Evolutionary conservation across 768 basidiomycete genomes (phyloP), one percentile per base, ranked within the genome.

Genomic region (Boletus rubescentipes): DNA sequence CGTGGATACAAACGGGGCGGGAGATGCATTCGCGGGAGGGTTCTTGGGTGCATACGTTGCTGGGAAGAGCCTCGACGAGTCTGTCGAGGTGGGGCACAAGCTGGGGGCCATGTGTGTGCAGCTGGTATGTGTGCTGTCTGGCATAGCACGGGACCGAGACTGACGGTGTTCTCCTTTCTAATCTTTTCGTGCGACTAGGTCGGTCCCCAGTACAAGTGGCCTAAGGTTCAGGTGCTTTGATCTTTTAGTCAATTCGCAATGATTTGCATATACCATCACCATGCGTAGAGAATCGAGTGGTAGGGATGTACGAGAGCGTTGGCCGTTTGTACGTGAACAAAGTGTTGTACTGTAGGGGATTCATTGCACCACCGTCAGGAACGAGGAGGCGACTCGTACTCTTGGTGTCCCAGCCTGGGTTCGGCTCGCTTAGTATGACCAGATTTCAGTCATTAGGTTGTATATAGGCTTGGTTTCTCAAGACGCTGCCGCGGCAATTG

Each of bases 1-100:
- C 61, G 87, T 97, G 54, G 97, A 99, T 71, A 98, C 97, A 42
- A 99, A 99, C 72, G 97, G 92, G 47, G 97, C 97, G 21, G 97
- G 97, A 39, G 96, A 99, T 70, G 93, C 92, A 38, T 98, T 99
- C 64, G 93, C 94, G 23, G 97, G 96, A 53, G 97, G 91, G 36
- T 95, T 98, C 81, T 73, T 98, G 49, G 97, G 92, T 46, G 95
- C 88, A 2, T 78, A 83, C 51, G 85, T 91, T 47, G 70, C 81
- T 34, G 94, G 93, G 12, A 97, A 92, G 79, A 73, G 67, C 30
- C 65, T 92, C 29, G 85, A 88, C 18, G 86, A 93, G 70, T 80
- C 80, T 43, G 81, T 99, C 54, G 83, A 88, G 73, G 84, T 80
- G 29, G 97, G 96, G 1, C 96, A 98, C 74, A 86, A 84, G 70